phyloP scores from a whole-genome alignment of 2,329 filamentous ascomycete genomes.

The Colletotrichum theobromicola region DNA sequence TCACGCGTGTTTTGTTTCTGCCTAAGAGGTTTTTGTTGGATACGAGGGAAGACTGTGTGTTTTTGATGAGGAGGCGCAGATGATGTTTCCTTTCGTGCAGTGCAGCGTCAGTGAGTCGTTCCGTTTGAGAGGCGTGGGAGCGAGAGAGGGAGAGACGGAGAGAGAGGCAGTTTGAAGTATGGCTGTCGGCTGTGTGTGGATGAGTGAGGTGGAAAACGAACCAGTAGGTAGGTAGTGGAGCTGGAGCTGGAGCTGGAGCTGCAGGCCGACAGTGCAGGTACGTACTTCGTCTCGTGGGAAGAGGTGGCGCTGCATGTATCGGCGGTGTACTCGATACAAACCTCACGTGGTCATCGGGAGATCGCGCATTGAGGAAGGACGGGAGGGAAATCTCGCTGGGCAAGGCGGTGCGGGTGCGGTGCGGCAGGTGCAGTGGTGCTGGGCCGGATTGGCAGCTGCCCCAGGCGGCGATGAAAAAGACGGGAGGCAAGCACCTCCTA shows the following conservation, averaged over 20 bases:
- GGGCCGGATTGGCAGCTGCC: background rate
- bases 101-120: background rate
- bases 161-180: background rate
- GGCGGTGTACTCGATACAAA: background rate
- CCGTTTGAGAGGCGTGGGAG: background rate
- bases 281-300: background rate
- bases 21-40: background rate
- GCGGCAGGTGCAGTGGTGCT: background rate
- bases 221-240: too few relatives aligned
- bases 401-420: background rate
- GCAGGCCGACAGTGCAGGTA: background rate
- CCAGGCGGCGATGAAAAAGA: too few relatives aligned
- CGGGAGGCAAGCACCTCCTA: too few relatives aligned
- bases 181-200: background rate
- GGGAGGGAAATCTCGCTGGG: conserved; percentile 5
- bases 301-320: background rate
- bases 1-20: background rate
- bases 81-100: background rate
- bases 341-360: conserved; percentile 21
- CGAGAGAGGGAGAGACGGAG: background rate
- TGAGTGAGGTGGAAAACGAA: background rate
- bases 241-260: too few relatives aligned
- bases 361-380: conserved; percentile 21
- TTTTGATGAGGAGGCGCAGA: background rate
- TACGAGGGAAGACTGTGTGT: background rate